Evolutionary conservation across 495 filamentous ascomycete species (phyloP).

Genomic region (Hypoxylon rickii): DNA sequence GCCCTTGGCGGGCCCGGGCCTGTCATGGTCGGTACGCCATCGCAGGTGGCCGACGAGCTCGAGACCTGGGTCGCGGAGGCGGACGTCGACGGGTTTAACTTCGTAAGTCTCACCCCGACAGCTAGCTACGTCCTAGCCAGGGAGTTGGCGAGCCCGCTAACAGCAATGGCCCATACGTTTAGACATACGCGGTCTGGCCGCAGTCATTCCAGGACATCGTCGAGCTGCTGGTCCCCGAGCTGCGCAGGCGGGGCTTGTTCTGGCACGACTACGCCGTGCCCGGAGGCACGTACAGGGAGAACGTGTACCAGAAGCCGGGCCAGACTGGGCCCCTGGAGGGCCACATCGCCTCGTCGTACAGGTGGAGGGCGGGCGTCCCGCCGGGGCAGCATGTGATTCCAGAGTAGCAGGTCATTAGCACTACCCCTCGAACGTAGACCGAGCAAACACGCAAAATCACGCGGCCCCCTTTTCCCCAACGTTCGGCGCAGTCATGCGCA

Average conservation of each 20-base stretch:
- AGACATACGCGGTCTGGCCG: conserved; percentile 64
- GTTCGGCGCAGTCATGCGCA: too few relatives aligned
- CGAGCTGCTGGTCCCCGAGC: conserved; percentile 60
- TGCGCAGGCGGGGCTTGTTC: conserved; percentile 55
- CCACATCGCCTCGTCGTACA: conserved; percentile 42
- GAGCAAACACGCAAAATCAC: too few relatives aligned
- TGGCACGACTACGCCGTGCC: conserved; percentile 51
- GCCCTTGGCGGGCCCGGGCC: conserved; percentile 62
- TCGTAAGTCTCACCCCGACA: conserved; percentile 51
- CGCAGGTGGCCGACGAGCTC: conserved; percentile 59
- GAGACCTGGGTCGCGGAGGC: conserved; percentile 61
- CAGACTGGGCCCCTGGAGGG: conserved; percentile 35
- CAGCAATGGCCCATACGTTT: conserved; percentile 3
- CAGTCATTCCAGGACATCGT: conserved; percentile 64
- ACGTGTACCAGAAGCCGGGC: conserved; percentile 43
- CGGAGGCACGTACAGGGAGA: conserved; percentile 54
- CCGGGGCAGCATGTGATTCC: conserved; percentile 39
- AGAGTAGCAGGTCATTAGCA: conserved; percentile 6
- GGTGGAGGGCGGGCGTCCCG: conserved; percentile 43
- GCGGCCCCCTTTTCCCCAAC: neutral
- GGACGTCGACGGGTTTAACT: conserved; percentile 63
- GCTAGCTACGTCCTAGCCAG: too few relatives aligned
- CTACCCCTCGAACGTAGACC: neutral
- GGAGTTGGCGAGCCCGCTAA: too few relatives aligned
- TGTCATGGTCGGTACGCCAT: conserved; percentile 56